Conservation (phyloP, 306 rosid genomes). For the Macrotyloma uniflorum region DNA sequence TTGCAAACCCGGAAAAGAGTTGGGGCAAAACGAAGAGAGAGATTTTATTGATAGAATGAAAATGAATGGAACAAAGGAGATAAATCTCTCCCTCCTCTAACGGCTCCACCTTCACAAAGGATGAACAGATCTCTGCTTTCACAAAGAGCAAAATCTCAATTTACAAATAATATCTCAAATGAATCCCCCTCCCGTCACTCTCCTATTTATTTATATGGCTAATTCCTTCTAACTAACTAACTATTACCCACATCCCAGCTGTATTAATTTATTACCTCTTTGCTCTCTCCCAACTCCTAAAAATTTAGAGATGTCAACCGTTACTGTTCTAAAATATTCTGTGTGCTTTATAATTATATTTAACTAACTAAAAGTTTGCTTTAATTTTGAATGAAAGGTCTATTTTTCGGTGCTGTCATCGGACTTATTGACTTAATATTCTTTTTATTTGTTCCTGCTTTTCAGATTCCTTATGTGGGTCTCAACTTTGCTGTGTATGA, state of each 20-base stretch:
- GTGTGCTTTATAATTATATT: conserved; percentile 6
- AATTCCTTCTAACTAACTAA: not conserved
- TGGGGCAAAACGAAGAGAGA: not conserved
- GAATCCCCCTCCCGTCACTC: not conserved
- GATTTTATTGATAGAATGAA: not conserved
- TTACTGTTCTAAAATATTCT: conserved; percentile 5
- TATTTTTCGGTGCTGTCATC: not conserved
- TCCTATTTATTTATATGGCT: not conserved
- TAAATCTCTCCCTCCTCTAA: not conserved
- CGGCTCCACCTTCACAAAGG: not conserved
- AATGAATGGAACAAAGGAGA: not conserved
- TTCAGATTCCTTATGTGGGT: conserved; percentile 90
- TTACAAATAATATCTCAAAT: not conserved
- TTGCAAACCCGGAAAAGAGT: not conserved
- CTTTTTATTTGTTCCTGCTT: not conserved
- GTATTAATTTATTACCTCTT: conserved; percentile 5
- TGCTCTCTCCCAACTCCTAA: not conserved
- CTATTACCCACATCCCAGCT: not conserved
- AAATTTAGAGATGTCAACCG: not conserved
- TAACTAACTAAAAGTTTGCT: not conserved
- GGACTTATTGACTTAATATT: conserved; percentile 12
- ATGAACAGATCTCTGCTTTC: not conserved
- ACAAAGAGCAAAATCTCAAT: not conserved
- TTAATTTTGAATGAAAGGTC: not conserved
- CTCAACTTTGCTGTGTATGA: conserved; percentile 94